Evolutionary conservation across 768 basidiomycete species (phyloP).

Genomic region (Lenzites betulinus): DNA sequence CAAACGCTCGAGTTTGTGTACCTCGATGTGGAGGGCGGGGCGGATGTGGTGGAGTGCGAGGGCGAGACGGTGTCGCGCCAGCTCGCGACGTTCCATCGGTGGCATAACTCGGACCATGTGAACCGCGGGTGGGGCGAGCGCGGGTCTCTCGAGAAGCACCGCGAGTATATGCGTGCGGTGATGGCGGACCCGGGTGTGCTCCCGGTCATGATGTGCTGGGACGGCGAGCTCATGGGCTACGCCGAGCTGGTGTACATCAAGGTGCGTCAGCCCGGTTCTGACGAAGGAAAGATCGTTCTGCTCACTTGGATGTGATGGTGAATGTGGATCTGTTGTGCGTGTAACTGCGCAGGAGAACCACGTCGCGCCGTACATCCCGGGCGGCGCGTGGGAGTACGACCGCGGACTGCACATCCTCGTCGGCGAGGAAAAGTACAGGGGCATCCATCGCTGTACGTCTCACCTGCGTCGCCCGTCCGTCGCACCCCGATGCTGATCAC

Average conservation of each 20-base stretch:
- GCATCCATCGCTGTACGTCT: conserved; percentile 42
- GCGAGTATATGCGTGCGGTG: conserved; percentile 39
- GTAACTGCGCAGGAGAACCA: conserved; percentile 18
- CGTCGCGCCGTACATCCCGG: conserved; percentile 29
- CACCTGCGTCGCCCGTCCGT: not conserved
- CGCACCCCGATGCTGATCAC: conserved; percentile 12
- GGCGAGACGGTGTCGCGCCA: conserved; percentile 29
- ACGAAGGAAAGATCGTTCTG: conserved; percentile 7
- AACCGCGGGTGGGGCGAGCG: conserved; percentile 48
- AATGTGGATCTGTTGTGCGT: conserved; percentile 15
- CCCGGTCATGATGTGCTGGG: conserved; percentile 50
- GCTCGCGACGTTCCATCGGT: conserved; percentile 46
- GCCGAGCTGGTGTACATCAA: conserved; percentile 48
- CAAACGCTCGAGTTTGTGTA: conserved; percentile 34
- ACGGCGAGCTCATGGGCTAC: conserved; percentile 45
- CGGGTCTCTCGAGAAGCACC: conserved; percentile 46
- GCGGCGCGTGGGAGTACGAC: conserved; percentile 35
- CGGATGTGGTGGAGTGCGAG: conserved; percentile 6
- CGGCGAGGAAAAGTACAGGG: conserved; percentile 50
- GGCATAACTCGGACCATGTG: conserved; percentile 54
- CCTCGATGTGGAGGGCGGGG: conserved; percentile 27
- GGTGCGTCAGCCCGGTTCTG: conserved; percentile 35
- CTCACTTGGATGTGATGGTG: conserved; percentile 9
- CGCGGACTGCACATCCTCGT: conserved; percentile 47
- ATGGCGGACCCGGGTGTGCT: conserved; percentile 42